These are phyloP conservation scores for Tardiomyces blankii DNA, from an alignment of 1,139 yeast genomes.

Conservation along the genomic window DNA sequence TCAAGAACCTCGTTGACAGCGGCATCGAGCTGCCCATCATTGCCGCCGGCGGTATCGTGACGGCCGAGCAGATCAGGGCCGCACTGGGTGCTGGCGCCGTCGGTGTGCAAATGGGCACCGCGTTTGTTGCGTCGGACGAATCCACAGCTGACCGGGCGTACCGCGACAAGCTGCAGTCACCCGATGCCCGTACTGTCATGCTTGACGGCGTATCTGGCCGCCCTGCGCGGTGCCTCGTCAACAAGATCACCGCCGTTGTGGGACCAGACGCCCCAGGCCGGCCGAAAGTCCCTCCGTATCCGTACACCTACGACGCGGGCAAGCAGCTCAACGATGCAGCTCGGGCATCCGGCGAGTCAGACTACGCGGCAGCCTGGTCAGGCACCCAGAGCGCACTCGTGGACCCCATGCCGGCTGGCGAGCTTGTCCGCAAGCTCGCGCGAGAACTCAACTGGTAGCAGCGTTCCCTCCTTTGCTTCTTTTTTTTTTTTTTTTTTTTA, in stretches of 20 bases:
- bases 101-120: constrained; percentile 30
- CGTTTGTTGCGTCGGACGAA: constrained; percentile 13
- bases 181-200: not conserved
- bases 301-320: not conserved
- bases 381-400: not conserved
- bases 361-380: not conserved
- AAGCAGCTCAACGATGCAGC: not conserved
- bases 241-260: not conserved
- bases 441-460: not conserved
- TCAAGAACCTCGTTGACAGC: constrained; percentile 9
- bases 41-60: constrained; percentile 40
- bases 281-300: not conserved
- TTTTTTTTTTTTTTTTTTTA: too few species aligned
- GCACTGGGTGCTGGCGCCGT: constrained; percentile 31
- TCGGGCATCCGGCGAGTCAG: not conserved
- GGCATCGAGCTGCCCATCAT: constrained; percentile 20
- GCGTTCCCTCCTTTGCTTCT: too few species aligned
- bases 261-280: not conserved
- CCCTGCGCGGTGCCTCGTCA: not conserved
- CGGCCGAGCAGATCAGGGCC: constrained; percentile 20
- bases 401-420: not conserved
- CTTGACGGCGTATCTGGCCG: not conserved
- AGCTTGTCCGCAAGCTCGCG: not conserved
- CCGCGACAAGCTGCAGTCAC: not conserved
- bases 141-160: constrained; percentile 5